Base-by-base conservation (phyloP, 2,329 filamentous ascomycete species). In the Chaetomiaceae sp. region DNA sequence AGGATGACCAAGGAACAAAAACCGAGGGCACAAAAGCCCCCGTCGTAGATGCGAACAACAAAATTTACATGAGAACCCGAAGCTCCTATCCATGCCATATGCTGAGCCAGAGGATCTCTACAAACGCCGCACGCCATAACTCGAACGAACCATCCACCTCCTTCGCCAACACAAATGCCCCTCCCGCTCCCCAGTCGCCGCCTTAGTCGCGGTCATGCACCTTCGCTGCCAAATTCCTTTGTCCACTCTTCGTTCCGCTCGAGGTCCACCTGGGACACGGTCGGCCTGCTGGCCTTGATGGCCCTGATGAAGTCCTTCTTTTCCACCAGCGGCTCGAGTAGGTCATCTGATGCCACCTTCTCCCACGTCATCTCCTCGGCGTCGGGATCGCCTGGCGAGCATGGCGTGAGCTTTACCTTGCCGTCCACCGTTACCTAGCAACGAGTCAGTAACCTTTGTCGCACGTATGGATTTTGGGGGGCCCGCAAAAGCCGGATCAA, bases 281-380 rank as follows among this genome's bases (percentile, higher is more conserved):
- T 97, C 19, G 93, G 93, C 64, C 93, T 76, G 44, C 89, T 89
- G 41, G 85, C 83, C 65, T 89, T 91, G 63, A 99, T 86, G 1
- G 93, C 92, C 68, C 92, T 89, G 66, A 95, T 78, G 65, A 99
- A 97, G 68, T 99, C 93, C 67, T 95, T 95, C 51, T 95, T 78
- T 57, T 85, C 79, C 19, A 99, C 83, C 1, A 89, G 80, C 1
- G 93, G 95, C 63, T 96, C 91, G 8, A 93, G 78, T 1, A 99
- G 78, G 62, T 87, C 77, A 1, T 96, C 90, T 6, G 87, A 84
- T 42, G 91, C 85, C 16, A 99, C 77, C 54, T 91, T 83, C 61
- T 89, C 88, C 84, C 93, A 97, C 2, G 84, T 88, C 89, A 97
- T 96, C 69, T 99, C 93, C 59, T 83, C 81, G 16, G 90, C 92